Conservation (phyloP, 495 filamentous ascomycete species). For the Podospora pseudoanserina region DNA sequence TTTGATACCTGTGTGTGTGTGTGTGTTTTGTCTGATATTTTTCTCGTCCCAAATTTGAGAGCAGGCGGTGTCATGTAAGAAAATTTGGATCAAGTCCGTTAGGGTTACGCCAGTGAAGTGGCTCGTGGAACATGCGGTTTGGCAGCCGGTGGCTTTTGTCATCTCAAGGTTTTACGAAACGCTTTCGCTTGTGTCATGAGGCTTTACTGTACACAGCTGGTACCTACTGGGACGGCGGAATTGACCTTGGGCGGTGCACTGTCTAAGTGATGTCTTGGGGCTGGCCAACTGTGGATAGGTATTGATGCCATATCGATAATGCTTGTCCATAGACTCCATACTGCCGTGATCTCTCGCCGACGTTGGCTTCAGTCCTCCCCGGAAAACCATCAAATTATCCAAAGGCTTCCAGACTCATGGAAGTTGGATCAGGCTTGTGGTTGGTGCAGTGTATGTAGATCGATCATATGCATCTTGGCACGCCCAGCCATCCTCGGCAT, state of each 20-base stretch:
- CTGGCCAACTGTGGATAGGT: no score
- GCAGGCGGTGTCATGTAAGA: not conserved
- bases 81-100: not conserved
- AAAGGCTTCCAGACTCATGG: not conserved
- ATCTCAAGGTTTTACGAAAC: not conserved
- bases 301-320: not conserved
- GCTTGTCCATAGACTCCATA: not conserved
- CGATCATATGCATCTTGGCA: conserved; percentile 8
- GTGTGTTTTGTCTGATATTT: not conserved
- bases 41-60: not conserved
- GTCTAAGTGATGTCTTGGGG: no score
- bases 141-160: not conserved
- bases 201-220: not conserved
- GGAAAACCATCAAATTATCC: not conserved
- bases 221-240: not conserved
- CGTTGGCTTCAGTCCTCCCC: not conserved
- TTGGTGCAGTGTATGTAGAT: not conserved
- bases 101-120: not conserved
- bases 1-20: conserved; percentile 4
- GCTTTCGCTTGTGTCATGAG: not conserved
- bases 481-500: not conserved
- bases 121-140: not conserved
- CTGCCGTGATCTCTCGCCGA: not conserved
- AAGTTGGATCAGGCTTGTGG: no score
- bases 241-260: no score